phyloP scores from a whole-genome alignment of 148 eudicot genomes.

The Rhododendron kiyosumense region DNA sequence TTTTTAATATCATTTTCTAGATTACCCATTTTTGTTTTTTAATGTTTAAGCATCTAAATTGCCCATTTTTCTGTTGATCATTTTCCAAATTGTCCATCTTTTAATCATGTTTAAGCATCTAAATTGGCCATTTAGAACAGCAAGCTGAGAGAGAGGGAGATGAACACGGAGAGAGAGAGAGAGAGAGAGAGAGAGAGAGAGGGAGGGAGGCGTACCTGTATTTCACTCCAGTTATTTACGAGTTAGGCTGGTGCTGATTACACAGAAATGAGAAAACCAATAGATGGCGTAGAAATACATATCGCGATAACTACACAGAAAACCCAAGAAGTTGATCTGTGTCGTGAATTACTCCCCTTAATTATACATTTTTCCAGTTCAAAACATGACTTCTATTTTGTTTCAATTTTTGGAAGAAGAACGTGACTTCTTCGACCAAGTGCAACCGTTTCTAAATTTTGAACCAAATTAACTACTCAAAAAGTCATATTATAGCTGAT shows the following conservation, averaged over 20 bases:
- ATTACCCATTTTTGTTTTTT: not conserved
- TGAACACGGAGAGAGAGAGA: not conserved
- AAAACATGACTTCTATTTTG: not conserved
- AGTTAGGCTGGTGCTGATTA: not conserved
- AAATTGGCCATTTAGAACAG: not conserved
- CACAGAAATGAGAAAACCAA: not conserved
- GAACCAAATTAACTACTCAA: no score
- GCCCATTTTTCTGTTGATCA: not conserved
- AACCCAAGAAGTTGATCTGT: not conserved
- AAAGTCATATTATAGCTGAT: no score
- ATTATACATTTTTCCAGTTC: not conserved
- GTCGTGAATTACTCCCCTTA: not conserved
- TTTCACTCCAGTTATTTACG: not conserved
- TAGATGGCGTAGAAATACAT: not conserved
- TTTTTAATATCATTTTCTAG: not conserved
- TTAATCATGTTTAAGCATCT: not conserved
- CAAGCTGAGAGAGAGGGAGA: not conserved
- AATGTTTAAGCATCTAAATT: not conserved
- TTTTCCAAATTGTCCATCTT: not conserved
- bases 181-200: not conserved
- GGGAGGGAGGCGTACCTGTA: not conserved
- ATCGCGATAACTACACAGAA: not conserved
- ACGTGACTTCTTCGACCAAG: no score
- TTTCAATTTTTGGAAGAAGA: not conserved
- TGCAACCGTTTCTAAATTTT: no score